Evolutionary conservation across 495 filamentous ascomycete genomes (phyloP).

Genomic region (Hypoxylon fragiforme): DNA sequence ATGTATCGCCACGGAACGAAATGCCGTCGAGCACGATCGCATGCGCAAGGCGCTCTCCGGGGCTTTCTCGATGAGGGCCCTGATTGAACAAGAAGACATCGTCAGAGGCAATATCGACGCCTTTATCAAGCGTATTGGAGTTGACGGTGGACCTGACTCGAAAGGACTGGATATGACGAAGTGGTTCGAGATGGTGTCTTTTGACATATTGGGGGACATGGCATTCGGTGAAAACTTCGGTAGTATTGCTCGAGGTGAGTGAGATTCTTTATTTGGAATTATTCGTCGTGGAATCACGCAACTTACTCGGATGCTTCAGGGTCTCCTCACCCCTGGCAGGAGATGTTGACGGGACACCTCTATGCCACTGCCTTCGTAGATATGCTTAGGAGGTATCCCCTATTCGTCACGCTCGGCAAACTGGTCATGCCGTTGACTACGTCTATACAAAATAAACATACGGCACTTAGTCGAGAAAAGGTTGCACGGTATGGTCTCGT

Average conservation of each 20-base stretch:
- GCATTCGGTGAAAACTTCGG: slow-evolving; percentile 40
- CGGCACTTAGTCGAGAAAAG: not conserved
- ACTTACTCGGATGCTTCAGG: not conserved
- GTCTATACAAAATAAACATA: not conserved
- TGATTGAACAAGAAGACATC: slow-evolving; percentile 50
- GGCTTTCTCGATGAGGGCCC: slow-evolving; percentile 37
- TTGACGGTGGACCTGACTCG: not conserved
- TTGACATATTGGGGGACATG: slow-evolving; percentile 42
- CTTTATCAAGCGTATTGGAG: slow-evolving; percentile 40
- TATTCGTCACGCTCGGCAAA: not conserved
- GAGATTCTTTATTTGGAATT: not conserved
- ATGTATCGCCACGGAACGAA: slow-evolving; percentile 34
- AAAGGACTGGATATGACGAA: slow-evolving; percentile 21
- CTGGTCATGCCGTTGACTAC: not conserved
- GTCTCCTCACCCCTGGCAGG: not conserved
- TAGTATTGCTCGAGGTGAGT: not conserved
- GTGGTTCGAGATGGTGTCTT: slow-evolving; percentile 33
- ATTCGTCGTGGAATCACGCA: not conserved
- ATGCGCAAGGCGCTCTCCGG: slow-evolving; percentile 35
- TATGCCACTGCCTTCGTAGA: not conserved
- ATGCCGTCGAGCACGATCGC: slow-evolving; percentile 24
- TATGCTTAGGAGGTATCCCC: not conserved
- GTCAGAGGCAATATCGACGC: slow-evolving; percentile 42
- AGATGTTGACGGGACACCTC: not conserved
- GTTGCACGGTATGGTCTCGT: no score